These are phyloP conservation scores for Penicillium digitatum DNA, from an alignment of 2,329 filamentous ascomycete species.

Conservation along the genomic window DNA sequence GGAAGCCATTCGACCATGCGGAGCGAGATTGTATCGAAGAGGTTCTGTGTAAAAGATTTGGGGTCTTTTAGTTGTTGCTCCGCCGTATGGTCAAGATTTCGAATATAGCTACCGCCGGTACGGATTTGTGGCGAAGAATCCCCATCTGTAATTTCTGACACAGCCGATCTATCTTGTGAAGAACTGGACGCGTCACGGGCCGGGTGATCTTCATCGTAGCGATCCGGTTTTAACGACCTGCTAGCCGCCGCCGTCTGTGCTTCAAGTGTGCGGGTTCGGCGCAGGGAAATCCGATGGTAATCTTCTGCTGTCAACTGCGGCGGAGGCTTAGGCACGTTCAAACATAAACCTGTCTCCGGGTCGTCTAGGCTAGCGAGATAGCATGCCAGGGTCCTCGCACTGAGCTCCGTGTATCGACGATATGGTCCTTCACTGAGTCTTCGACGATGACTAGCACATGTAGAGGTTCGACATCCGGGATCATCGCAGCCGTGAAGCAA, in stretches of 20 bases:
- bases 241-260: conserved; percentile 12
- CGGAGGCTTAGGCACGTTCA: conserved; percentile 37
- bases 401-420: conserved; percentile 74
- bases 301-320: conserved; percentile 28
- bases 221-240: background rate
- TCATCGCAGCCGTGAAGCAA: conserved; percentile 76
- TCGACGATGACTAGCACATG: conserved; percentile 75
- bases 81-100: conserved; percentile 21
- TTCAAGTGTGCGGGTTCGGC: conserved; percentile 32
- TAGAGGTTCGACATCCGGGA: conserved; percentile 65
- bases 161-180: background rate
- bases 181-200: background rate
- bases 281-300: conserved; percentile 26
- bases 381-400: conserved; percentile 74
- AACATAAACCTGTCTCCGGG: conserved; percentile 66
- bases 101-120: conserved; percentile 9
- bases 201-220: background rate
- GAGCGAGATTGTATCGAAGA: conserved; percentile 49
- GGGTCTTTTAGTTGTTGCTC: conserved; percentile 49
- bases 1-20: conserved; percentile 48
- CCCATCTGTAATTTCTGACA: background rate
- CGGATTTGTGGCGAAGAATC: conserved; percentile 2
- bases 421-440: conserved; percentile 65
- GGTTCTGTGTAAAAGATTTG: conserved; percentile 59
- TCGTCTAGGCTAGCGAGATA: conserved; percentile 78